A percentile compares a stretch with the other conserved stretches of the same genome.
Conservation (phyloP, 108 stramenopile genomes). For the Craspedostauros australis region DNA sequence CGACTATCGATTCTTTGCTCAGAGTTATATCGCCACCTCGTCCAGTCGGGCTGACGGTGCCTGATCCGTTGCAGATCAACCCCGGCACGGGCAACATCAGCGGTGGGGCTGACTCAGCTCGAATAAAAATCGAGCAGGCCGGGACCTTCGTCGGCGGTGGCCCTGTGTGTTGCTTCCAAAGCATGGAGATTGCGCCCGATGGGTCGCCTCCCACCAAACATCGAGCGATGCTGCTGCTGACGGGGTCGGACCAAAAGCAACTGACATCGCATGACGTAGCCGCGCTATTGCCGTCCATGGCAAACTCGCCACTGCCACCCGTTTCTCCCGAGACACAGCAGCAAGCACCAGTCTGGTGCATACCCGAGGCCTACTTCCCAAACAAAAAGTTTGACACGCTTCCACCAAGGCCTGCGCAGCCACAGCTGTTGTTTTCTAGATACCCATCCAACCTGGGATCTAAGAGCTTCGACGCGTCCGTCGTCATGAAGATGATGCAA, state of each 20-base stretch:
- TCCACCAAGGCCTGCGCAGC: constrained; percentile 69
- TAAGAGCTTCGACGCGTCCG: constrained; percentile 52
- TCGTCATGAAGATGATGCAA: constrained; percentile 62
- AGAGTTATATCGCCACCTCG: constrained; percentile 42
- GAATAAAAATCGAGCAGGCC: constrained; percentile 5
- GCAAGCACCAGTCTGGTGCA: constrained; percentile 67
- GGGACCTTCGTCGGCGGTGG: constrained; percentile 65
- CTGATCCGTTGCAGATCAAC: constrained; percentile 47
- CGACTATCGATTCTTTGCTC: constrained; percentile 30
- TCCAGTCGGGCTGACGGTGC: constrained; percentile 30
- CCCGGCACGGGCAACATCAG: neutral
- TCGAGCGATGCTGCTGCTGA: constrained; percentile 62
- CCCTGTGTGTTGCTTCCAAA: constrained; percentile 65
- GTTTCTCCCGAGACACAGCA: no score
- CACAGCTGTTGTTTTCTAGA: constrained; percentile 51
- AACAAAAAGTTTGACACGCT: constrained; percentile 67
- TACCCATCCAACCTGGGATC: constrained; percentile 56
- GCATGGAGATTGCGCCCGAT: constrained; percentile 42
- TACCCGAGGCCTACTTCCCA: constrained; percentile 73
- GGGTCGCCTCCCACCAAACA: constrained; percentile 31
- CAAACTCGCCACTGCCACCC: constrained; percentile 3
- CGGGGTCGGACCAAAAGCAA: no score
- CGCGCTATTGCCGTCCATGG: no score
- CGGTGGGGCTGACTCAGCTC: constrained; percentile 1
- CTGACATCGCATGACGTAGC: no score